Evolutionary conservation across 164 flowering plant genomes (phyloP), one percentile per base, ranked within the genome.

Genomic region (Tinospora cordifolia): DNA sequence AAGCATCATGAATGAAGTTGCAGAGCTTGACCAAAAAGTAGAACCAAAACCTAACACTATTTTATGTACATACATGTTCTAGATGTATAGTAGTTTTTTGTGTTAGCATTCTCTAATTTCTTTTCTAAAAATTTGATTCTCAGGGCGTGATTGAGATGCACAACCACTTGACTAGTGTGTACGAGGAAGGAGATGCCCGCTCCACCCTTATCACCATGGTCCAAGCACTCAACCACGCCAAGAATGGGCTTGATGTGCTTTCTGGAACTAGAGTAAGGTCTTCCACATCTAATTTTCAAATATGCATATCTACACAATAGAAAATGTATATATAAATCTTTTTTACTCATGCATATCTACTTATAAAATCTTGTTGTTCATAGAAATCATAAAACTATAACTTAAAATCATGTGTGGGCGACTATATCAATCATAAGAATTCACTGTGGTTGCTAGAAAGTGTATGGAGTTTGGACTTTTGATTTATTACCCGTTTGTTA

Each of bases 121-220:
- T 75, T n/a, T 75, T 44, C 19, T 58, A 19, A 58, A 3, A 22
- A 34, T 54, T 72, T 59, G 8, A 12, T 30, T 71, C 69, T 59
- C 66, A 95, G 99, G 93, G 93, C 74, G 91, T 91, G 15, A 95
- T 95, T 65, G 99, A 95, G 79, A 92, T 95, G 99, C 99, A 95
- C 74, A 92, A 95, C 69, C 92, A 95, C 81, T 79, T 95, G 79
- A 95, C 99, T 2, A 95, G 99, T 69, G 98, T 95, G 26, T 95
- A 95, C 36, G 98, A 95, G 75, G 99, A 95, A 88, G 98, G 99
- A 0, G 99, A 95, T 82, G 98, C 99, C 15, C 88, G 99, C n/a
- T 95, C 99, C 21, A 90, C 99, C 70, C 97, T 95, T 65, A 95
- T 95, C 73, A 87, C 99, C 62, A 92, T 95, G 99, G 97, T 95